These are phyloP conservation scores for Schizosaccharomyces lindneri DNA, from an alignment of 805 yeast genomes.

Conservation along the genomic window DNA sequence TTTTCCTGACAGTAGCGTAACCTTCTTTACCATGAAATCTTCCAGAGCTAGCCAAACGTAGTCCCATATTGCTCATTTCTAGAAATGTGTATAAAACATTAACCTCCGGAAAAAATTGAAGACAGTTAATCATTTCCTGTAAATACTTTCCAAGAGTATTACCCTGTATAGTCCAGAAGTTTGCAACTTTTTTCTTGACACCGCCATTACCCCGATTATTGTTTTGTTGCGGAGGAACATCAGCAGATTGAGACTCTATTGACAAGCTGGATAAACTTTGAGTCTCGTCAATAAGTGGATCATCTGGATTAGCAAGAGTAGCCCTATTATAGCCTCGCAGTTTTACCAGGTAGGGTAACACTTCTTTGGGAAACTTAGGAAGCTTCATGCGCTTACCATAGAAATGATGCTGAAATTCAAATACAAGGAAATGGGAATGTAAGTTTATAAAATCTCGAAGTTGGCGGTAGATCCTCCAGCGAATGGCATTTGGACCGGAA, in stretches of 20 bases:
- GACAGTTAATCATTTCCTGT: constrained; percentile 28
- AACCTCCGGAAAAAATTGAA: constrained; percentile 55
- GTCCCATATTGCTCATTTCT: constrained; percentile 72
- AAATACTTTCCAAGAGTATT: constrained; percentile 39
- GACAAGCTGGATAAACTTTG: background rate
- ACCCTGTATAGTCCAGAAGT: constrained; percentile 7
- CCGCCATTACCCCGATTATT: background rate
- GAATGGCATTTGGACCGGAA: constrained; percentile 47
- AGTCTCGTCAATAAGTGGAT: background rate
- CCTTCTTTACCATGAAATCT: constrained; percentile 82
- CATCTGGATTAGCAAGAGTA: background rate
- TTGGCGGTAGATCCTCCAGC: constrained; percentile 57
- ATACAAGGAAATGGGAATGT: constrained; percentile 41
- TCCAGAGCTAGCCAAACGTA: constrained; percentile 57
- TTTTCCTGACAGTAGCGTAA: constrained; percentile 47
- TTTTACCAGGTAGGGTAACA: constrained; percentile 8
- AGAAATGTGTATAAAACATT: constrained; percentile 65
- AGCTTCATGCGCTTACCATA: constrained; percentile 10
- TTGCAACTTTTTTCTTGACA: background rate
- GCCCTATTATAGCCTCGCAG: constrained; percentile 2
- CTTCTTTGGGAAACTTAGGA: constrained; percentile 21
- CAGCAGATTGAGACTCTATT: background rate
- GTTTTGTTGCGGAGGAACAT: background rate
- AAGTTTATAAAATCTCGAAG: constrained; percentile 46
- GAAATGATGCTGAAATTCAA: constrained; percentile 15